Percentiles rank a stretch among this genome's conserved stretches.
Evolutionary conservation across 1,284 basidiomycete genomes (phyloP).

Genomic region (Afroboletus lepidellus): DNA sequence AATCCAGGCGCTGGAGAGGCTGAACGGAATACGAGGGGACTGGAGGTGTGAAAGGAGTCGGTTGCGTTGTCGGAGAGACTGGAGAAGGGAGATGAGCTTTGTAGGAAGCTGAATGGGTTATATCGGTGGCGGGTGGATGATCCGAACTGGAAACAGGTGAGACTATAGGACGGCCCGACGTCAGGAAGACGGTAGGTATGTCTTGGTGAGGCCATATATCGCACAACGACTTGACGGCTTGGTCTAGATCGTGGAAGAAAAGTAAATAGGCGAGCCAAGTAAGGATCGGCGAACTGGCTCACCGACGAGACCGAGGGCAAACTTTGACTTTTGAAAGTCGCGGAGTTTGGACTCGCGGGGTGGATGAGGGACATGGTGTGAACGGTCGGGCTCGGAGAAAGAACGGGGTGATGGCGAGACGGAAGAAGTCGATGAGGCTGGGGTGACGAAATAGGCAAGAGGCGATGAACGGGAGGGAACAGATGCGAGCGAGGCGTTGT

Average conservation of each 20-base stretch:
- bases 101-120: conserved; percentile 22
- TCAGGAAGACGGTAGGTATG: conserved; percentile 60
- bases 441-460: conserved; percentile 55
- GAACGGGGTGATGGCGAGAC: conserved; percentile 40
- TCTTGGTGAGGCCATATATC: conserved; percentile 75
- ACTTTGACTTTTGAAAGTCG: conserved; percentile 59
- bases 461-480: conserved; percentile 46
- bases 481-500: conserved; percentile 38
- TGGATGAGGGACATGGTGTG: conserved; percentile 31
- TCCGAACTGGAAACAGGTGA: conserved; percentile 21
- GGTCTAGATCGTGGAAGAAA: conserved; percentile 46
- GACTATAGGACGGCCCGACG: conserved; percentile 37
- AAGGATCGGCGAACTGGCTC: conserved; percentile 34
- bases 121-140: conserved; percentile 16
- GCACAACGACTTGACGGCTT: conserved; percentile 69
- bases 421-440: conserved; percentile 36
- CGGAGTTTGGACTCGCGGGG: conserved; percentile 40
- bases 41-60: conserved; percentile 35
- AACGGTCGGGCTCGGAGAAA: conserved; percentile 40
- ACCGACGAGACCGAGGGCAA: conserved; percentile 67
- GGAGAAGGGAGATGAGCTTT: conserved; percentile 52
- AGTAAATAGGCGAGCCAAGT: conserved; percentile 17
- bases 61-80: conserved; percentile 39
- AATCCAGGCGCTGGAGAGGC: conserved; percentile 19
- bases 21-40: conserved; percentile 20